Base-by-base conservation (phyloP, 192 early-diverging fungal species). In the Coemansia sp. region DNA sequence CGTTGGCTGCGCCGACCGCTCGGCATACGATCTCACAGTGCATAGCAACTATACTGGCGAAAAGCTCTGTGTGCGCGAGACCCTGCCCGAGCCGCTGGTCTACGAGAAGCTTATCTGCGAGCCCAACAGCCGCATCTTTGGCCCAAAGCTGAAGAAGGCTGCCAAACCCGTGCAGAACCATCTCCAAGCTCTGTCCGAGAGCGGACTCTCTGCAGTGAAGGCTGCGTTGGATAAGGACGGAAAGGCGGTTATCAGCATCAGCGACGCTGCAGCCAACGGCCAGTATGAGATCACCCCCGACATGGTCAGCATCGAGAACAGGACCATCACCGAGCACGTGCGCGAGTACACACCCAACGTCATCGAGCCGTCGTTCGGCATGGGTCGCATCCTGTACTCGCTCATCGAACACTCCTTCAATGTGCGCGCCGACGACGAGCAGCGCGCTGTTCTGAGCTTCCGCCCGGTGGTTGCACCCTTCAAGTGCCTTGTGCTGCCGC, bases 301-400 rank as follows among this genome's bases (percentile, higher is more conserved):
- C 49, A 75, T 84, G 78, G 63, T 85, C 15, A 71, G 64, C 33
- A 81, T 86, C 45, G 78, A 83, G 66, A 69, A 64, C 52, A 56
- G 60, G 66, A 80, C 77, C 51, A 66, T 83, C 51, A 71, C 66
- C 26, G 81, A 83, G 72, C 59, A 77, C 81, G 92, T 95, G 23
- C 93, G 96, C 77, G 95, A 98, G 82, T 99, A 92, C 85, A 92
- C 85, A 21, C 98, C 98, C 51, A 99, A 94, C 73, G 98, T 99
- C 71, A 98, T 99, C 75, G 98, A 99, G 84, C 98, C 98, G 26
- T 98, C 98, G 34, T 99, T 99, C 84, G 98, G 96, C 87, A 92
- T 99, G 63, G 95, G 96, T 62, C 95, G 98, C 68, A 98, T 99
- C 58, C 81, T 99, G 62, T 96, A 97, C 81, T 89, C 94, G 48